Evolutionary conservation across 805 yeast species (phyloP), one percentile per base, ranked within the genome.

Genomic region (Priceomyces medius): DNA sequence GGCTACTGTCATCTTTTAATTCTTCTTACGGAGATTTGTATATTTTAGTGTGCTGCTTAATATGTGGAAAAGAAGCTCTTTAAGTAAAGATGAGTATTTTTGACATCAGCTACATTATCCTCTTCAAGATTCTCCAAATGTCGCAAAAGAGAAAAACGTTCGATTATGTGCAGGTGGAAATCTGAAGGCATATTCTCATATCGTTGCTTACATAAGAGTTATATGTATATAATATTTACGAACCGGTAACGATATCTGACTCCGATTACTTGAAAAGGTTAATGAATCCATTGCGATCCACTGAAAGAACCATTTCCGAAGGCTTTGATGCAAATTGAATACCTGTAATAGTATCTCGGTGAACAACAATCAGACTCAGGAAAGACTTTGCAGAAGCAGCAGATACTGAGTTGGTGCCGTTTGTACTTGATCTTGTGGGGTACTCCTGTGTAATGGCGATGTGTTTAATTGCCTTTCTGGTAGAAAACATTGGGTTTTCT

Each of bases 201-300:
- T n/a, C n/a, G n/a, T n/a, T n/a, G n/a, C n/a, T n/a, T n/a, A n/a
- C n/a, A n/a, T n/a, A n/a, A n/a, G n/a, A n/a, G n/a, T n/a, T n/a
- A n/a, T n/a, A n/a, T n/a, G n/a, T n/a, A n/a, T n/a, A n/a, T n/a
- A n/a, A n/a, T n/a, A n/a, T n/a, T n/a, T n/a, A n/a, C n/a, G n/a
- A n/a, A n/a, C n/a, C n/a, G n/a, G n/a, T n/a, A n/a, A n/a, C n/a
- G n/a, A n/a, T n/a, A n/a, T n/a, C n/a, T n/a, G n/a, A n/a, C n/a
- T n/a, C n/a, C n/a, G n/a, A n/a, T n/a, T 52, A 76, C 50, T 69
- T 73, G 56, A 77, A 84, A 2, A 85, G 75, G 54, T 80, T 79
- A 23, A 87, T 66, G 2, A 64, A 67, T 0, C 95, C 95, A 31
- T 78, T 72, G 42, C 88, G 64, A 49, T 86, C 95, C 2, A 67